A percentile compares a stretch with the other conserved stretches of the same genome.
These are phyloP conservation scores for Penicillium sp. DNA, from an alignment of 2,329 filamentous ascomycete species.

Conservation along the genomic window DNA sequence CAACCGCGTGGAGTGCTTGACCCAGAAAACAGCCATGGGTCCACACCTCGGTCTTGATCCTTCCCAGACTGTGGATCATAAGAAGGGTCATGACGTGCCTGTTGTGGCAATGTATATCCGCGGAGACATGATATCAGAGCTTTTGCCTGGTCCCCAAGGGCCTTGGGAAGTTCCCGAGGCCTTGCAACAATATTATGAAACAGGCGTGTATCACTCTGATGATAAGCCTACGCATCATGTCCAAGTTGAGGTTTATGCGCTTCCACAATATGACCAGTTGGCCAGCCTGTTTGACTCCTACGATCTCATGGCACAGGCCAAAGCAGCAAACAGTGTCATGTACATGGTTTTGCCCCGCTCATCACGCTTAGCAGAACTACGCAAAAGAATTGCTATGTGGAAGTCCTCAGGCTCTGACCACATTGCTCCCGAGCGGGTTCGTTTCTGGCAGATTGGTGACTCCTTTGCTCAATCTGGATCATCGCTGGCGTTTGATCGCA, in stretches of 20 bases:
- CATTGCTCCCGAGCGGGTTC: conserved; percentile 29
- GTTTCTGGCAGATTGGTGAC: conserved; percentile 36
- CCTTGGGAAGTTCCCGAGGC: conserved; percentile 42
- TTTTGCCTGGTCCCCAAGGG: conserved; percentile 37
- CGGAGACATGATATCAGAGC: conserved; percentile 38
- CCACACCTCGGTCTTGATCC: conserved; percentile 42
- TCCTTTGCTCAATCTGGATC: conserved; percentile 27
- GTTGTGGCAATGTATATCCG: conserved; percentile 52
- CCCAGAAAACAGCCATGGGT: conserved; percentile 47
- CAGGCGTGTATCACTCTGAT: conserved; percentile 17
- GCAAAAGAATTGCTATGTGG: conserved; percentile 30
- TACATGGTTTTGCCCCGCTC: conserved; percentile 30
- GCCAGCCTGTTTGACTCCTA: conserved; percentile 38
- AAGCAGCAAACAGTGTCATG: conserved; percentile 28
- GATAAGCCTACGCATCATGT: conserved; percentile 20
- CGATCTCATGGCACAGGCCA: conserved; percentile 36
- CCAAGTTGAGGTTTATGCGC: conserved; percentile 35
- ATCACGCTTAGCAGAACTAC: conserved; percentile 30
- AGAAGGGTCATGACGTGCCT: conserved; percentile 42
- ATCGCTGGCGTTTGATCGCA: conserved; percentile 29
- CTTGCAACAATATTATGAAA: conserved; percentile 35
- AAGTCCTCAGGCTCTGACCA: conserved; percentile 21
- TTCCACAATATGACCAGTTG: conserved; percentile 28
- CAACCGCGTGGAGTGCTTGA: conserved; percentile 50
- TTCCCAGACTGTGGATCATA: conserved; percentile 36